Evolutionary conservation across 495 filamentous ascomycete species (phyloP).

Genomic region (Daldinia concentrica): DNA sequence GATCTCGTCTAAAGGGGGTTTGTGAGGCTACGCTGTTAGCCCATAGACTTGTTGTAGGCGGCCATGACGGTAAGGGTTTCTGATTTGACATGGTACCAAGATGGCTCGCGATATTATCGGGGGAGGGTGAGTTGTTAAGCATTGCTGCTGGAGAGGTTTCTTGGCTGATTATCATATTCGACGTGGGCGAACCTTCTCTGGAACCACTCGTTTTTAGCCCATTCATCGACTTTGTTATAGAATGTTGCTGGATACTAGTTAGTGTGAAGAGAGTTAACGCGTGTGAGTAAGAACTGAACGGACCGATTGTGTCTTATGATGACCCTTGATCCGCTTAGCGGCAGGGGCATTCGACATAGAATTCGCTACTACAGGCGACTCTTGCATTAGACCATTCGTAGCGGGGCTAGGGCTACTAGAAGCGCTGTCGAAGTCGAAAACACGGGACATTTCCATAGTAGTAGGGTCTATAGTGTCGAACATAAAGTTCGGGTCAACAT

Average conservation of each 20-base stretch:
- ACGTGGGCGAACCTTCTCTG: constrained; percentile 62
- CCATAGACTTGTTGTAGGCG: constrained; percentile 14
- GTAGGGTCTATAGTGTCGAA: constrained; percentile 34
- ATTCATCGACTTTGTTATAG: constrained; percentile 50
- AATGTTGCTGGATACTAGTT: constrained; percentile 49
- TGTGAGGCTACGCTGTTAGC: constrained; percentile 4
- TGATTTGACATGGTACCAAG: constrained; percentile 25
- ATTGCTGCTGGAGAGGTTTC: constrained; percentile 58
- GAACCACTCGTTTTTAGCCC: constrained; percentile 50
- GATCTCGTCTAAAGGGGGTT: constrained; percentile 18
- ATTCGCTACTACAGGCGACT: constrained; percentile 17
- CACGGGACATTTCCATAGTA: constrained; percentile 62
- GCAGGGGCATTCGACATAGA: constrained; percentile 27
- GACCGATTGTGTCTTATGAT: constrained; percentile 49
- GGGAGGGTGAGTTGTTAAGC: constrained; percentile 65
- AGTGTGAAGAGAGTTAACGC: constrained; percentile 13
- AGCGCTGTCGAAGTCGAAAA: constrained; percentile 76
- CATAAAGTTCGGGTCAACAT: constrained; percentile 25
- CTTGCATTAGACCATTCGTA: constrained; percentile 42
- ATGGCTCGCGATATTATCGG: constrained; percentile 44
- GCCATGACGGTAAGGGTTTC: constrained; percentile 27
- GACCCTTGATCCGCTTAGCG: constrained; percentile 44
- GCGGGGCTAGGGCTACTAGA: constrained; percentile 70
- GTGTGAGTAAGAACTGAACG: constrained; percentile 13
- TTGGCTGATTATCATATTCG: constrained; percentile 54